Evolutionary conservation across 345 rosid species (phyloP), one percentile per base, ranked within the genome.

Genomic region (Brassica juncea): DNA sequence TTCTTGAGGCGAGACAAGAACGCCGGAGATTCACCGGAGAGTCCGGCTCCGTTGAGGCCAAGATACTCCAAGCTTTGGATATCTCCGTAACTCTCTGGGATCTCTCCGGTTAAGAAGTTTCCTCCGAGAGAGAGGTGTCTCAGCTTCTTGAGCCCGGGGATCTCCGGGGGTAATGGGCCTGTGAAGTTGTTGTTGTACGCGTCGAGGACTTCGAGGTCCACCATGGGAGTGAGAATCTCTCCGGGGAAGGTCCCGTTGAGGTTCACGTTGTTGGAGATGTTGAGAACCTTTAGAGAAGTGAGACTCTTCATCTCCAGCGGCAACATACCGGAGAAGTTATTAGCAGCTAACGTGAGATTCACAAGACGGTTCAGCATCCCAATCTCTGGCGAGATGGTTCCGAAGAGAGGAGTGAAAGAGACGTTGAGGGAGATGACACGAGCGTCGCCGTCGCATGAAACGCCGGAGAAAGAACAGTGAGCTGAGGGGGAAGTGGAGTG

Each of bases 391-490:
- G 97, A 92, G 28, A 94, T 75, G 0, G 62, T 77, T 0, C 99
- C 97, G 12, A 81, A 80, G 2, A 94, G 81, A 71, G 80, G 82
- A 68, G 75, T 44, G 25, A 75, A 88, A 0, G 92, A 84, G 62
- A 91, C 78, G 81, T 88, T 84, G 4, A 94, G 84, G 62, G 97
- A 85, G 11, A 90, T 82, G 10, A 94, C 92, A 2, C 92, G 87
- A 4, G 70, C 77, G 21, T 82, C 80, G 1, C 2, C 68, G 68
- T 87, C 91, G 64, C 99, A 94, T 1, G 82, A 28, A n/a, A 94
- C 94, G 6, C 99, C 97, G 19, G 95, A 82, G 87, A 92, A 94
- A 67, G 72, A 86, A 68, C 99, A 94, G 77, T 94, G 99, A 59
- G 91, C 81, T 3, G 80, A 54, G 0, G 89, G 77, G 11, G 89